Conservation (phyloP, 176 grass and related monocot species). For the Cymbopogon citratus region DNA sequence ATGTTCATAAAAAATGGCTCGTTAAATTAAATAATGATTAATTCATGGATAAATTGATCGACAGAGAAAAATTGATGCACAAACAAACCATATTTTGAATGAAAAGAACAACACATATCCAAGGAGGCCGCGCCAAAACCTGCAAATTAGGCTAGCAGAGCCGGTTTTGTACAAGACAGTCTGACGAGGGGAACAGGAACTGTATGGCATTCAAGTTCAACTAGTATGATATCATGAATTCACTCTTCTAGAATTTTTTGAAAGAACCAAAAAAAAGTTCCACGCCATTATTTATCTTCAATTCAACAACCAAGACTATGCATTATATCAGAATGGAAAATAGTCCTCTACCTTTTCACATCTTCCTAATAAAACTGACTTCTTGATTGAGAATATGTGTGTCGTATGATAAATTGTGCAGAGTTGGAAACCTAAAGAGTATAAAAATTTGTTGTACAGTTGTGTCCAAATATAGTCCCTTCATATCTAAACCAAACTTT, state of each 20-base stretch:
- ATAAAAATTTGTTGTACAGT: no score
- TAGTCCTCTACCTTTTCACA: background rate
- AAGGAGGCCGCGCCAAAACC: no score
- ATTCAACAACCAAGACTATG: background rate
- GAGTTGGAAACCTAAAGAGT: background rate
- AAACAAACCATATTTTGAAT: background rate
- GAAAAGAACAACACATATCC: no score
- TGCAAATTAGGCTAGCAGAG: no score
- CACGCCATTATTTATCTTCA: background rate
- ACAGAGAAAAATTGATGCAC: background rate
- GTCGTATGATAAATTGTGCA: background rate
- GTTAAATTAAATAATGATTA: background rate
- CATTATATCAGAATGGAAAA: background rate
- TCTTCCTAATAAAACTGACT: background rate
- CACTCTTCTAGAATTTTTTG: background rate
- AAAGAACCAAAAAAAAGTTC: background rate
- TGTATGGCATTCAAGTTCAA: background rate
- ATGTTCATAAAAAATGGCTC: background rate
- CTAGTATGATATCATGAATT: background rate
- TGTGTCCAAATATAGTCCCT: background rate
- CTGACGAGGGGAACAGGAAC: background rate
- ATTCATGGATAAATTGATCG: background rate
- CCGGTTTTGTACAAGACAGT: background rate
- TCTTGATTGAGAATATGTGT: background rate
- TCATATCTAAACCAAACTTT: background rate